Evolutionary conservation across 2,329 filamentous ascomycete genomes (phyloP).

Genomic region (Grosmannia clavigera): DNA sequence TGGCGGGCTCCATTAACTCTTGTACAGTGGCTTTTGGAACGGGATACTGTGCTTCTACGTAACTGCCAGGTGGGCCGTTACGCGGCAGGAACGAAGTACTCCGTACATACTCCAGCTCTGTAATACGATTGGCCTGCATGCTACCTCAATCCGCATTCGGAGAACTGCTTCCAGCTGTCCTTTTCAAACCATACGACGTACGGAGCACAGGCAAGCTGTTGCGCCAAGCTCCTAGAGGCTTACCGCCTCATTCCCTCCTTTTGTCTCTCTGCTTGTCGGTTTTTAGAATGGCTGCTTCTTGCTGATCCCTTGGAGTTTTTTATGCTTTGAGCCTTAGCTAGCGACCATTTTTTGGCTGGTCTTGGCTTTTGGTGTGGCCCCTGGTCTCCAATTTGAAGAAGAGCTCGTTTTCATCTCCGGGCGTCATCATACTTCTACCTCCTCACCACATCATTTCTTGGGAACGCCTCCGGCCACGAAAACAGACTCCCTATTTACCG

Average conservation of each 20-base stretch:
- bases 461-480: background rate
- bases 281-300: background rate
- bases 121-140: background rate
- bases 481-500: background rate
- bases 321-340: background rate
- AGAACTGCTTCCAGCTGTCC: background rate
- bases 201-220: background rate
- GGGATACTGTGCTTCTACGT: background rate
- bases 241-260: background rate
- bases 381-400: background rate
- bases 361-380: background rate
- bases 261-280: background rate
- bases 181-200: background rate
- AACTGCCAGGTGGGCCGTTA: too few species aligned
- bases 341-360: background rate
- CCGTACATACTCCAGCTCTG: background rate
- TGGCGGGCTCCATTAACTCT: too few species aligned
- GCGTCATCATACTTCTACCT: background rate
- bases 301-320: background rate
- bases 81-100: too few species aligned
- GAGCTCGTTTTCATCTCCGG: background rate
- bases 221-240: background rate
- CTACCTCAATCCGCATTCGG: background rate
- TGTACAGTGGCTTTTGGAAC: background rate
- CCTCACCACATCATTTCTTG: background rate